Base-by-base conservation (phyloP, 1,284 basidiomycete genomes). In the Marasmius tenuissimus region DNA sequence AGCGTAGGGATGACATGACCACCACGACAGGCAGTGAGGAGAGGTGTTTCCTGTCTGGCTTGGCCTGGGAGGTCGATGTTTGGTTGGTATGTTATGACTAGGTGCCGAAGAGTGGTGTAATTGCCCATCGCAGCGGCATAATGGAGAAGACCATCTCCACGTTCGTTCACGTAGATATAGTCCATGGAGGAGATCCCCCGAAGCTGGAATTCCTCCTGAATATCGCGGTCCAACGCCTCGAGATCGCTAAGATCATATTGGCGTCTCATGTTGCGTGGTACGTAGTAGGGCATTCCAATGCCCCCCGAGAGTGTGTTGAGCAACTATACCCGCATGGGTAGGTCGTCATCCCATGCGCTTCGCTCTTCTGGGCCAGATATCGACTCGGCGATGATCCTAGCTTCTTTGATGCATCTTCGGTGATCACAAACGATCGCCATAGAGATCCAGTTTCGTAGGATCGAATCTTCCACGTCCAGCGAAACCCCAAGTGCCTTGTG, bases 111-210 rank as follows among this genome's bases (percentile, higher is more conserved):
- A 14, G 57, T 53, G 27, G 48, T 48, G 12, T 20, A 14, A 10
- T 39, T 39, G 14, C 58, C 57, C 16, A 63, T n/a, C 11, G 52
- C 40, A 34, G 61, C 61, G 5, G 57, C 57, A 51, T 59, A 42
- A 34, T 60, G 61, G 33, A 63, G 39, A n/a, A 63, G 27, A 4
- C 61, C 57, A 55, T 62, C 33, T 8, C 61, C 61, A 27, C 50
- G 42, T 22, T 49, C n/a, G 45, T 62, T 62, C 42, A 62, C 57
- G 35, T 62, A 62, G 11, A 62, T 59, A 9, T 59, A 51, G 20
- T 62, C 52, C 27, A 62, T 39, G 18, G 57, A 49, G 10, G 45
- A 0, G 14, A 58, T 50, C 18, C 52, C 57, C 20, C 51, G 50
- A 22, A 62, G 39, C 10, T 34, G 7, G 14, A 62, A 22, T 38